Base-by-base conservation (phyloP, 1,284 basidiomycete genomes). In the Sutorius eximius region DNA sequence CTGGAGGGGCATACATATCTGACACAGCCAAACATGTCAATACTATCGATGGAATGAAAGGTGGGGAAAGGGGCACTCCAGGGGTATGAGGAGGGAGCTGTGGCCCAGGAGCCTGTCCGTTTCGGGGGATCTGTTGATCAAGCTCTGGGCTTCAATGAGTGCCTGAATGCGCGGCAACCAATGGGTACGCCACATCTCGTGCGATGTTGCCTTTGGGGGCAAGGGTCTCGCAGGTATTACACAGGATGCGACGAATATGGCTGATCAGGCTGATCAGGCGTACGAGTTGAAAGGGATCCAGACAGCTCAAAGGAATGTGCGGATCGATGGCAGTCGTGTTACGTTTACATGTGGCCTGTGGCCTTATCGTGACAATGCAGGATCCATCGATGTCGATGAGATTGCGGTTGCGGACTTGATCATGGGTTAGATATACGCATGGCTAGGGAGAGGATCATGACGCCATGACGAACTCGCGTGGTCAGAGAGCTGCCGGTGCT, bases 351-450 rank as follows among this genome's bases (percentile, higher is more conserved):
- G 50, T 43, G 49, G 27, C 9, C 15, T 30, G 13, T 3, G 2
- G 16, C 2, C 40, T n/a, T 57, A 51, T 49, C 56, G 30, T 24
- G 42, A 27, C 24, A 5, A 49, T 10, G 34, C 7, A 32, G 53
- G 41, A 53, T 52, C 53, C 51, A 66, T 64, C 64, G 59, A 64
- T 66, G 52, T 64, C 64, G 59, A 64, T 66, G 52, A 37, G 48
- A 51, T 55, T 32, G 12, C 43, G 24, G 38, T 55, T 32, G 12
- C 43, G 20, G 38, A 30, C 45, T 45, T 45, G 50, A 61, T 61
- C 27, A 34, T 49, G 56, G 42, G 43, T n/a, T 12, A 34, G 45
- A 51, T 52, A 52, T 27, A 53, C 22, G 55, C 41, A 29, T 10
- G 45, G 16, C 11, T 29, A 27, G 12, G 41, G 40, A 47, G 52